Base-by-base conservation (phyloP, 2,329 filamentous ascomycete species). In the Aspergillus versicolor region DNA sequence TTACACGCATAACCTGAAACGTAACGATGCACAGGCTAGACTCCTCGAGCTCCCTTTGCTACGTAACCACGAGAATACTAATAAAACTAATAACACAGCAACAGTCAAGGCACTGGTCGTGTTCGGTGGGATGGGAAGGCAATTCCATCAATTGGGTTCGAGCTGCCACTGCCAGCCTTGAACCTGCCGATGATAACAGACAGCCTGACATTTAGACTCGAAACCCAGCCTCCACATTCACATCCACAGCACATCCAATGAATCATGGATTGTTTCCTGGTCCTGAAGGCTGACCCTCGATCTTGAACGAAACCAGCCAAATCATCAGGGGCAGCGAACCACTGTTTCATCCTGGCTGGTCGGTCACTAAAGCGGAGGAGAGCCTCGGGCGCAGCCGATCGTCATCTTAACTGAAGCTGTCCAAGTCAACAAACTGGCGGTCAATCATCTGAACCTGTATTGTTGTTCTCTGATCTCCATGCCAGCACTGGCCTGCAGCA, bases 351-450 rank as follows among this genome's bases (percentile, higher is more conserved):
- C 38, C 32, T 40, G 45, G 59, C 24, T 38, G 52, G 48, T 30
- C 56, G 48, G 56, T 58, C 43, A 42, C 54, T 60, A 30, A 30
- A 30, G 27, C 27, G 27, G 27, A 30, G 27, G 9, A 54, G 52
- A 60, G 58, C 51, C 58, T 48, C 58, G 56, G 58, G 51, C 51
- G 30, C 51, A 60, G 58, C 51, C 59, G 59, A 61, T 61, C 59
- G 51, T 61, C 59, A 61, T 61, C 47, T 58, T 57, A 55, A 44
- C 21, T 27, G 49, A 37, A 38, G 50, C 48, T 51, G 42, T 32
- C 38, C 11, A 27, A 44, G n/a, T 34, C 17, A 24, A 44, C 50
- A 40, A 22, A 46, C 42, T 47, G 51, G 51, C 51, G 51, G 51
- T 53, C 51, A 46, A 32, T 46, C 34, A 27, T 32, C 34, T n/a